Percentiles rank a stretch among this genome's conserved stretches.
phyloP scores from a whole-genome alignment of 2,329 filamentous ascomycete species.

The Tympanopsis confertula region DNA sequence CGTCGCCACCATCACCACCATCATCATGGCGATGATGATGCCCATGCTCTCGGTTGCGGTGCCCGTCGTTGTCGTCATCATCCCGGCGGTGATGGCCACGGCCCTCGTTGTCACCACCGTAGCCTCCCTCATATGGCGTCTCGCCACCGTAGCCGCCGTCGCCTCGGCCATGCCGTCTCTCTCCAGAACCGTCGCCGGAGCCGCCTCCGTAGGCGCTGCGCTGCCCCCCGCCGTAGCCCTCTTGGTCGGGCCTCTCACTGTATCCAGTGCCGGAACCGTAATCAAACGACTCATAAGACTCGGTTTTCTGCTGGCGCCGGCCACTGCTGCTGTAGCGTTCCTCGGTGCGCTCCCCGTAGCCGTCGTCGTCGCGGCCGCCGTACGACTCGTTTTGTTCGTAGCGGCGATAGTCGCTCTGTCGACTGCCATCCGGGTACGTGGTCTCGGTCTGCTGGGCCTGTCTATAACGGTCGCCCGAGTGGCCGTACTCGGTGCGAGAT shows the following conservation, averaged over 20 bases:
- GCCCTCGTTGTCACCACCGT: slow-evolving; percentile 9
- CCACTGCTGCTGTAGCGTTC: slow-evolving; percentile 36
- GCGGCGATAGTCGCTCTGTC: slow-evolving; percentile 46
- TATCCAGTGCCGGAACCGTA: slow-evolving; percentile 17
- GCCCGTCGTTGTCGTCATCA: slow-evolving; percentile 4
- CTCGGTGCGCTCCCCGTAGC: slow-evolving; percentile 47
- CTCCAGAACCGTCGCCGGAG: slow-evolving; percentile 11
- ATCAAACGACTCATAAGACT: slow-evolving; percentile 33
- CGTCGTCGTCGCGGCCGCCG: slow-evolving; percentile 42
- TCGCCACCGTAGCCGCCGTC: slow-evolving; percentile 9
- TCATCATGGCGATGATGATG: slow-evolving; percentile 3
- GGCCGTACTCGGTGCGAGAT: slow-evolving; percentile 49
- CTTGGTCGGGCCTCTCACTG: slow-evolving; percentile 9
- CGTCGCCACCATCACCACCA: slow-evolving; percentile 6
- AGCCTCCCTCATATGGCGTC: slow-evolving; percentile 9
- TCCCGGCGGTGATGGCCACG: slow-evolving; percentile 5
- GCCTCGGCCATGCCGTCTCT: slow-evolving; percentile 7
- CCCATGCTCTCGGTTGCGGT: slow-evolving; percentile 4
- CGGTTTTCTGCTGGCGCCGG: slow-evolving; percentile 46
- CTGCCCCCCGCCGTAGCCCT: slow-evolving; percentile 5
- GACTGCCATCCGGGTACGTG: slow-evolving; percentile 42
- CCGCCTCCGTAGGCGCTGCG: slow-evolving; percentile 6
- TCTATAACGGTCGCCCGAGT: slow-evolving; percentile 40
- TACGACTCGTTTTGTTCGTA: slow-evolving; percentile 38
- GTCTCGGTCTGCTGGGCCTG: slow-evolving; percentile 50